Evolutionary conservation across 1,284 basidiomycete species (phyloP).

Genomic region (Apiotrichum mycotoxinovorans): DNA sequence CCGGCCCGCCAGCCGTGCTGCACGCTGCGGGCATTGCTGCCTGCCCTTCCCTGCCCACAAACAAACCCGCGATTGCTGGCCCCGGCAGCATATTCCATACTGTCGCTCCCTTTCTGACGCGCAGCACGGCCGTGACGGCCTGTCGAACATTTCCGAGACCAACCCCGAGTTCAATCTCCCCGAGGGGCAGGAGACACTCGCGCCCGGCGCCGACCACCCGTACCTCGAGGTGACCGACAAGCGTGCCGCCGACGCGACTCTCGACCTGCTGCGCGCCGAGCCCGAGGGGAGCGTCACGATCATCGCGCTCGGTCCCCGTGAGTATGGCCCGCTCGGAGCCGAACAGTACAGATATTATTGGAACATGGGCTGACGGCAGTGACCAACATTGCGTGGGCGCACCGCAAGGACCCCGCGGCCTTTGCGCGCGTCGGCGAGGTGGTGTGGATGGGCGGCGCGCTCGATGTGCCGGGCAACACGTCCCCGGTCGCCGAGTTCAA

Average conservation of each 20-base stretch:
- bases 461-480: slow-evolving; percentile 90
- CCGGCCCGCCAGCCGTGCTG: no score
- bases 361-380: slow-evolving; percentile 52
- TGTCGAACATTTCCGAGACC: slow-evolving; percentile 65
- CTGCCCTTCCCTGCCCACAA: background rate
- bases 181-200: background rate
- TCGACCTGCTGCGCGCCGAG: slow-evolving; percentile 62
- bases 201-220: slow-evolving; percentile 8
- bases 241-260: slow-evolving; percentile 60
- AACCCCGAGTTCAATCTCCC: slow-evolving; percentile 68
- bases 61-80: no score
- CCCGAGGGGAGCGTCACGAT: slow-evolving; percentile 70
- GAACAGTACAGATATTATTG: no score
- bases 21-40: background rate
- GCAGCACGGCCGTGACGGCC: slow-evolving; percentile 67
- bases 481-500: slow-evolving; percentile 84
- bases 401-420: slow-evolving; percentile 59
- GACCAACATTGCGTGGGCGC: slow-evolving; percentile 74
- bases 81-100: no score
- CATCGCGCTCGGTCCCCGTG: slow-evolving; percentile 74
- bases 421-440: slow-evolving; percentile 63
- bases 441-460: slow-evolving; percentile 91
- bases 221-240: slow-evolving; percentile 1
- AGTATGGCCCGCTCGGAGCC: slow-evolving; percentile 20
- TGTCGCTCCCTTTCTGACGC: no score